Percentiles rank a stretch among this genome's conserved stretches.
These are phyloP conservation scores for Auricularia sp. DNA, from an alignment of 768 basidiomycete genomes.

Conservation along the genomic window DNA sequence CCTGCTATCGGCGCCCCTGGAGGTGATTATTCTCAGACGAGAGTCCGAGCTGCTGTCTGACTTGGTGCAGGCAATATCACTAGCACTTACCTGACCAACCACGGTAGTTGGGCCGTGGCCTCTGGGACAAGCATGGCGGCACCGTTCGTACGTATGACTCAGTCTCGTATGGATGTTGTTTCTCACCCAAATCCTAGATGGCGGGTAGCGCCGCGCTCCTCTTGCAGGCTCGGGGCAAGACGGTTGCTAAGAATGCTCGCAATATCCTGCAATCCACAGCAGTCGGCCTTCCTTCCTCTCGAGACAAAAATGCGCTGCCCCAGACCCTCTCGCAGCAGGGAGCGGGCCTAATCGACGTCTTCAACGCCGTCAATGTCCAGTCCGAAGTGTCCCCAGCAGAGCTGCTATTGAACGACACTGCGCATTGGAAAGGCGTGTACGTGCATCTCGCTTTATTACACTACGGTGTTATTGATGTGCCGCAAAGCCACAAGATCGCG, in stretches of 20 bases:
- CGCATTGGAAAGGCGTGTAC: conserved; percentile 31
- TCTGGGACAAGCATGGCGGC: neutral
- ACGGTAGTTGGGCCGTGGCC: neutral
- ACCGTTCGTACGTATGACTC: neutral
- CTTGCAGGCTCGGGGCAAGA: conserved; percentile 31
- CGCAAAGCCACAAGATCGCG: too few relatives aligned
- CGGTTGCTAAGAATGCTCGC: conserved; percentile 22
- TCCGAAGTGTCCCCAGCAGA: conserved; percentile 46
- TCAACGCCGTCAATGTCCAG: conserved; percentile 43
- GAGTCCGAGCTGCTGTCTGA: neutral
- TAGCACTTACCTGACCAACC: neutral
- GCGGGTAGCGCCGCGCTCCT: conserved; percentile 37
- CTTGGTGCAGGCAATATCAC: neutral
- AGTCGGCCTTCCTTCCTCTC: conserved; percentile 31
- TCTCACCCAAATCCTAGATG: conserved; percentile 24
- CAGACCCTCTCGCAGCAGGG: conserved; percentile 47
- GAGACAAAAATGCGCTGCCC: conserved; percentile 39
- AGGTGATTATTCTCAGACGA: too few relatives aligned
- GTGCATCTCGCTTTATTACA: neutral
- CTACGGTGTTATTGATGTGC: too few relatives aligned
- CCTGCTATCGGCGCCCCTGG: too few relatives aligned
- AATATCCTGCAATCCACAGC: conserved; percentile 43
- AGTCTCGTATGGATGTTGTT: neutral
- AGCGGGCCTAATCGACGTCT: conserved; percentile 48
- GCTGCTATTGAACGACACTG: conserved; percentile 56